Conservation (phyloP, 352 stramenopile genomes). For the Poterioochromonas sp. region DNA sequence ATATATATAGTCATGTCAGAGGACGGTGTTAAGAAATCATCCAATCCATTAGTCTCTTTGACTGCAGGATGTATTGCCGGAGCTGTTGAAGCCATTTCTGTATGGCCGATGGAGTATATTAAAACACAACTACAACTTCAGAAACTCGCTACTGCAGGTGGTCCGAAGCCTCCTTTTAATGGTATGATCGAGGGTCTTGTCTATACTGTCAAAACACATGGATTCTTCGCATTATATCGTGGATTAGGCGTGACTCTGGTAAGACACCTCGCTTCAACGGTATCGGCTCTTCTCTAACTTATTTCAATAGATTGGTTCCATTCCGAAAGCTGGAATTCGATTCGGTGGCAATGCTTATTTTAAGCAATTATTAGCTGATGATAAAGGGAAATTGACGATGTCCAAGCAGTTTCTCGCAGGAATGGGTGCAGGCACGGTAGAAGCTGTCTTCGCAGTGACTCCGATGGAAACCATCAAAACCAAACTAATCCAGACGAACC, state of each 20-base stretch:
- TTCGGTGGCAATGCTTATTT: constrained; percentile 22
- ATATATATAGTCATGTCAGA: constrained; percentile 1
- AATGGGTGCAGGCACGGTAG: constrained; percentile 10
- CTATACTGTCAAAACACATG: neutral
- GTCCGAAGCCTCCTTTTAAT: constrained; percentile 5
- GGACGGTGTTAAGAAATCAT: constrained; percentile 1
- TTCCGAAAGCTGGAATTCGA: constrained; percentile 14
- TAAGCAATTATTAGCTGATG: constrained; percentile 4
- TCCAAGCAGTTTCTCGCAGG: constrained; percentile 2
- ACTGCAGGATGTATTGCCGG: constrained; percentile 12
- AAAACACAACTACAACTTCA: constrained; percentile 16
- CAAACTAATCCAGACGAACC: neutral
- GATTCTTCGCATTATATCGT: constrained; percentile 15
- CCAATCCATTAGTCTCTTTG: neutral
- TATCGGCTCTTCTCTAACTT: neutral
- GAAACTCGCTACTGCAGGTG: neutral
- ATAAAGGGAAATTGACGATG: constrained; percentile 1
- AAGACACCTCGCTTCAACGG: neutral
- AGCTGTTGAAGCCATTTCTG: neutral
- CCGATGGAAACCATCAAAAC: constrained; percentile 27
- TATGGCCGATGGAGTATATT: constrained; percentile 27
- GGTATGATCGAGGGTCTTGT: neutral
- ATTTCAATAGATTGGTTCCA: constrained; percentile 3
- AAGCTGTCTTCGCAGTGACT: constrained; percentile 19
- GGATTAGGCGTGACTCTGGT: constrained; percentile 12